Percentiles rank a stretch among this genome's conserved stretches.
phyloP scores from a whole-genome alignment of 305 asterid genomes.

The Petunia hybrid region DNA sequence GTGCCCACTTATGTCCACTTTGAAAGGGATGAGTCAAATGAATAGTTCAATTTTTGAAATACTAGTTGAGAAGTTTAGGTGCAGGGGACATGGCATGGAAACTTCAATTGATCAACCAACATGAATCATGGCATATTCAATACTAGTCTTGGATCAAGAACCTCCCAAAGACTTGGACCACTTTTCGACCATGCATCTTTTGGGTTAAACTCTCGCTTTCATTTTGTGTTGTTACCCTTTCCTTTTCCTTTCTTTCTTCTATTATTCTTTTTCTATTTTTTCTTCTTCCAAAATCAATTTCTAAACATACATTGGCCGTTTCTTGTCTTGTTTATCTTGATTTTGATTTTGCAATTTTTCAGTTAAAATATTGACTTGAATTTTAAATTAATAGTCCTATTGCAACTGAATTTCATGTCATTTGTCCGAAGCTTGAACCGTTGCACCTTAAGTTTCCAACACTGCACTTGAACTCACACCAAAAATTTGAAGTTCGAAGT shows the following conservation, averaged over 20 bases:
- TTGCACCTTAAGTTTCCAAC: too few relatives aligned
- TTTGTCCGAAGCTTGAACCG: too few relatives aligned
- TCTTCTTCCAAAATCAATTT: slow-evolving; percentile 22
- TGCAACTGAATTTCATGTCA: too few relatives aligned
- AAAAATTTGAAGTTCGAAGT: too few relatives aligned
- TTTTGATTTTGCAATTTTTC: neutral
- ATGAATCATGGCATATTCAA: slow-evolving; percentile 25
- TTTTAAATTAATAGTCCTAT: too few relatives aligned
- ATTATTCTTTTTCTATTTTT: neutral
- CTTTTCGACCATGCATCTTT: neutral
- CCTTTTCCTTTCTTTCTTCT: neutral
- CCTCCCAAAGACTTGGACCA: slow-evolving; percentile 6
- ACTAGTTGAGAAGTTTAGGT: neutral
- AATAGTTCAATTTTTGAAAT: neutral
- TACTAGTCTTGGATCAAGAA: slow-evolving; percentile 24
- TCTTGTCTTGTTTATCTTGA: slow-evolving; percentile 1
- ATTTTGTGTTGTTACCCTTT: neutral
- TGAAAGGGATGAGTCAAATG: slow-evolving; percentile 14
- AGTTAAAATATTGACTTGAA: too few relatives aligned
- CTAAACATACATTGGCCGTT: neutral
- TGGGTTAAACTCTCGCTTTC: neutral
- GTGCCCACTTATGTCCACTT: neutral
- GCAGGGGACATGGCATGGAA: slow-evolving; percentile 4
- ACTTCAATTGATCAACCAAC: slow-evolving; percentile 20
- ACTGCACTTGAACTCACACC: too few relatives aligned